These are phyloP conservation scores for Maudiozyma barnettii DNA, from an alignment of 805 yeast genomes.

Conservation along the genomic window DNA sequence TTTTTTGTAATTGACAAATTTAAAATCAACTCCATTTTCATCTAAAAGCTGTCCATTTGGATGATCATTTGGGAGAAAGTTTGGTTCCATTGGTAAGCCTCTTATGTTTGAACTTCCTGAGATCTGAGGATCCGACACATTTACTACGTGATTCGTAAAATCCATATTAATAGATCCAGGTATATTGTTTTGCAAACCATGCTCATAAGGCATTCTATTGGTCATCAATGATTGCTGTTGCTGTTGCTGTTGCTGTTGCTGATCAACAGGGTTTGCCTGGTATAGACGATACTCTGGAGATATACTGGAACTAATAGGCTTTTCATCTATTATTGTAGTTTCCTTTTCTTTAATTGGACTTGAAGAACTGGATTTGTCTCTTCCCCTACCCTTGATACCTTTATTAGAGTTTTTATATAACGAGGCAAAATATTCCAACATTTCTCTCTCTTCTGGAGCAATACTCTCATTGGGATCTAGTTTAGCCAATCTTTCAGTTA, in stretches of 20 bases:
- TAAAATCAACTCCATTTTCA: not conserved
- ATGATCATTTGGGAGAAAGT: not conserved
- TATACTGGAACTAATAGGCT: not conserved
- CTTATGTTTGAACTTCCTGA: not conserved
- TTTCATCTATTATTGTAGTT: not conserved
- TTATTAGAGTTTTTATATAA: conserved; percentile 81
- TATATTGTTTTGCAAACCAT: not conserved
- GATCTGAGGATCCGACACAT: not conserved
- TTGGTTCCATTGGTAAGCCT: not conserved
- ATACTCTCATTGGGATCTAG: conserved; percentile 40
- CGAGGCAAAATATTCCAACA: conserved; percentile 69
- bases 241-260: not conserved
- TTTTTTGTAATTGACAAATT: conserved; percentile 1
- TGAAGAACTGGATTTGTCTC: not conserved
- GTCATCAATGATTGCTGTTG: not conserved
- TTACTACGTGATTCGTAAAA: not conserved
- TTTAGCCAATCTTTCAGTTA: conserved; percentile 61
- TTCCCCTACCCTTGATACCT: conserved; percentile 39
- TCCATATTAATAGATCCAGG: not conserved
- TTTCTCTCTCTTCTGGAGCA: conserved; percentile 54
- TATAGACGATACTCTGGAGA: not conserved
- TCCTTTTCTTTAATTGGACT: not conserved
- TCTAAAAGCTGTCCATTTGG: not conserved
- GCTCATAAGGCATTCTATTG: not conserved
- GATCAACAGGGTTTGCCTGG: not conserved